Evolutionary conservation across 306 rosid genomes (phyloP).

Genomic region (Vigna trinervia): DNA sequence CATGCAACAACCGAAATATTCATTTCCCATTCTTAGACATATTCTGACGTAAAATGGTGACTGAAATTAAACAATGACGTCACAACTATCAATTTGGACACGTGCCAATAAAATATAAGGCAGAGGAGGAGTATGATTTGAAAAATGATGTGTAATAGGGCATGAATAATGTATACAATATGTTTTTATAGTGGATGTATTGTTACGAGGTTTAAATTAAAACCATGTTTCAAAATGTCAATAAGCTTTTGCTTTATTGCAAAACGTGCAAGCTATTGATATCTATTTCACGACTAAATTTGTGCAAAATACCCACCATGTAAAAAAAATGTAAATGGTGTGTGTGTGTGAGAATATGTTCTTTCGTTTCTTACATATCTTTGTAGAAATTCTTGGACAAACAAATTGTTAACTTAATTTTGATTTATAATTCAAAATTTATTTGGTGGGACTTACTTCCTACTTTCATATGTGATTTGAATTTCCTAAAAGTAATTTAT

Average conservation of each 20-base stretch:
- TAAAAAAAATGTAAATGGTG: too few species aligned
- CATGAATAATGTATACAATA: neutral
- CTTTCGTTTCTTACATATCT: too few species aligned
- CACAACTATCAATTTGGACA: slow-evolving; percentile 49
- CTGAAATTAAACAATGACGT: slow-evolving; percentile 50
- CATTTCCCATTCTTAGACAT: neutral
- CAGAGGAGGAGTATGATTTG: slow-evolving; percentile 8
- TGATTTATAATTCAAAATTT: too few species aligned
- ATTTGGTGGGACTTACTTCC: too few species aligned
- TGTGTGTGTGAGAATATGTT: too few species aligned
- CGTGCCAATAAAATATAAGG: slow-evolving; percentile 16
- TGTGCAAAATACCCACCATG: neutral
- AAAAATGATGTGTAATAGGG: neutral
- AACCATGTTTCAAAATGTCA: neutral
- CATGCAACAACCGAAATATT: slow-evolving; percentile 23
- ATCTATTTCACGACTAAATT: neutral
- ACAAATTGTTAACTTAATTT: too few species aligned
- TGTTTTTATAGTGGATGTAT: neutral
- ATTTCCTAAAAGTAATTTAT: too few species aligned
- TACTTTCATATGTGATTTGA: too few species aligned
- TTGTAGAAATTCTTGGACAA: too few species aligned
- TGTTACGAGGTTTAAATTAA: neutral
- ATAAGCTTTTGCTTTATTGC: neutral
- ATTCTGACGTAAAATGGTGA: slow-evolving; percentile 40
- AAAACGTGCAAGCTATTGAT: neutral